Evolutionary conservation across 768 basidiomycete species (phyloP).

Genomic region (Xerocomus potaroensis): DNA sequence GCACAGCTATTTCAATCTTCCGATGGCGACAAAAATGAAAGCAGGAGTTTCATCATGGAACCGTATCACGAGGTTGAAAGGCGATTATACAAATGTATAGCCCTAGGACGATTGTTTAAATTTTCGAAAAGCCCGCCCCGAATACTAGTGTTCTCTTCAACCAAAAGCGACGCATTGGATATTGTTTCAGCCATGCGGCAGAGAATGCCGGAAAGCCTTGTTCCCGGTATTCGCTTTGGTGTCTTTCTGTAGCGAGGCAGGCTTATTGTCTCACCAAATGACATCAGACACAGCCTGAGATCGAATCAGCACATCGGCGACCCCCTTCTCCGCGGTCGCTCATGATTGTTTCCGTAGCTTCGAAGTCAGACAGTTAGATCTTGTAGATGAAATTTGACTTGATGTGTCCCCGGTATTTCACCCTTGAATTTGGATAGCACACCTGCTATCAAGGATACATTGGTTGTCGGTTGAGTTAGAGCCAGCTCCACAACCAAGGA

Average conservation of each 20-base stretch:
- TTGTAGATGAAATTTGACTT: background rate
- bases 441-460: too few species aligned
- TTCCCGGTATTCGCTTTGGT: conserved; percentile 73
- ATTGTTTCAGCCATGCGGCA: conserved; percentile 51
- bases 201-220: conserved; percentile 50
- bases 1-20: conserved; percentile 64
- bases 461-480: too few species aligned
- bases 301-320: conserved; percentile 85
- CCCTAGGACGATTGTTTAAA: conserved; percentile 55
- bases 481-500: too few species aligned
- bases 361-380: conserved; percentile 31
- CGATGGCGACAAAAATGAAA: conserved; percentile 61
- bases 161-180: conserved; percentile 20
- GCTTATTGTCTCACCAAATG: background rate
- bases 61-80: conserved; percentile 21
- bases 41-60: conserved; percentile 31
- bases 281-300: conserved; percentile 40
- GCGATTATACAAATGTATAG: conserved; percentile 73
- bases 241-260: conserved; percentile 64
- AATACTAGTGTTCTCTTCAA: conserved; percentile 73
- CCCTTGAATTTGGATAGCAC: too few species aligned
- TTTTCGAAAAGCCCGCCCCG: conserved; percentile 55
- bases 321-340: too few species aligned
- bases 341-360: conserved; percentile 32
- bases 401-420: conserved; percentile 62